These are phyloP conservation scores for Crithidia mellificae DNA, from an alignment of 208 protist genomes.

Conservation along the genomic window DNA sequence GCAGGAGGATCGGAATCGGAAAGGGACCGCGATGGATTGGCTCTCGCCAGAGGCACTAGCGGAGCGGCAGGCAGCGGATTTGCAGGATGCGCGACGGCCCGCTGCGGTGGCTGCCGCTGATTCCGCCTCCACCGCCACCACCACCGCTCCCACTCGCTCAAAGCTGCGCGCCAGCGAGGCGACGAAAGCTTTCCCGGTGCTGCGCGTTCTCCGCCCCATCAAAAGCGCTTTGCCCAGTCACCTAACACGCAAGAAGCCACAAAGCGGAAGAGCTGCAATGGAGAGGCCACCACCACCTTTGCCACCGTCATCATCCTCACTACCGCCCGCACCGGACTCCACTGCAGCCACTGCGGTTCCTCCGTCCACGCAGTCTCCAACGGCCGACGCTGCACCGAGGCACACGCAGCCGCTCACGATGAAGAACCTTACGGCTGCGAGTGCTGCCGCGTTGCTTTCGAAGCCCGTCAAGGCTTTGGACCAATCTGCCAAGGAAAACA, in stretches of 20 bases:
- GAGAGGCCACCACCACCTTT: neutral
- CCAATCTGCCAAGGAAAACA: too few species aligned
- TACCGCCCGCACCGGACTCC: neutral
- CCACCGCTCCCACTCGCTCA: neutral
- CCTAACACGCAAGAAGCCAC: neutral
- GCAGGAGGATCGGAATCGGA: neutral
- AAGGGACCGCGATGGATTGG: neutral
- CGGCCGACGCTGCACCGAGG: neutral
- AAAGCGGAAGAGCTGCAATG: neutral
- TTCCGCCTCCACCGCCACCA: too few species aligned
- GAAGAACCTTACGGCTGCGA: too few species aligned
- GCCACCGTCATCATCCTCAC: neutral
- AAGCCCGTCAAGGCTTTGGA: too few species aligned
- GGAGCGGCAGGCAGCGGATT: too few species aligned
- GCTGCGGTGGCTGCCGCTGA: too few species aligned
- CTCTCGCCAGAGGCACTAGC: too few species aligned
- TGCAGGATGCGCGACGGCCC: too few species aligned
- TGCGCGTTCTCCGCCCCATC: constrained; percentile 28
- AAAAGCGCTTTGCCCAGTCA: constrained; percentile 14
- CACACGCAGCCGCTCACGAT: too few species aligned
- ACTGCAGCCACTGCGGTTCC: neutral
- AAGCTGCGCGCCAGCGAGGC: constrained; percentile 23
- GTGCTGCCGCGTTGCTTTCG: too few species aligned
- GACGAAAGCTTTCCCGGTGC: constrained; percentile 28
- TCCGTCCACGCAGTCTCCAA: too few species aligned